These are phyloP conservation scores for Botrytis fragariae DNA, from an alignment of 2,329 filamentous ascomycete genomes.

Conservation along the genomic window DNA sequence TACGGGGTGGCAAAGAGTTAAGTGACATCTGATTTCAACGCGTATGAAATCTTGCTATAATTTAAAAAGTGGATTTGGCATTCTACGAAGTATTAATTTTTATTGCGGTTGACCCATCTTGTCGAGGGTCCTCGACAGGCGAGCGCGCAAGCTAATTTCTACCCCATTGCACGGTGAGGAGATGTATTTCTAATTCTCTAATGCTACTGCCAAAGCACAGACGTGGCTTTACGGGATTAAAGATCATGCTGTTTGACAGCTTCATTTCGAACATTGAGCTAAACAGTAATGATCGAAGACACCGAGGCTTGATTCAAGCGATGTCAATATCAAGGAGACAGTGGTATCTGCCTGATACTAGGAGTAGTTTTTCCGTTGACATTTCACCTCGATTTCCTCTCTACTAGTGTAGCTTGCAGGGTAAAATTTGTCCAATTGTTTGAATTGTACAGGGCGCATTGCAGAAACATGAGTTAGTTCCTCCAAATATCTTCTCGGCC, in stretches of 20 bases:
- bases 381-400: not conserved
- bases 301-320: not conserved
- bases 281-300: not conserved
- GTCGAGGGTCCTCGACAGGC: not conserved
- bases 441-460: too few relatives aligned
- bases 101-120: not conserved
- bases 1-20: not conserved
- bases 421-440: not conserved
- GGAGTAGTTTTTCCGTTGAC: not conserved
- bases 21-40: conserved; percentile 8
- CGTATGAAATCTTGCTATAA: not conserved
- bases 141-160: not conserved
- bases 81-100: not conserved
- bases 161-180: not conserved
- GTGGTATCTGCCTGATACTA: not conserved
- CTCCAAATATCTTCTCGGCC: not conserved
- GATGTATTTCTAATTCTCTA: not conserved
- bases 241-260: not conserved
- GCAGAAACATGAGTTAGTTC: not conserved
- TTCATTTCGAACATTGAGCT: not conserved
- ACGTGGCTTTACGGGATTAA: not conserved
- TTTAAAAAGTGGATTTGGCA: conserved; percentile 1
- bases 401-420: not conserved
- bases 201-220: not conserved
- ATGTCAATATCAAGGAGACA: not conserved